Evolutionary conservation across 352 stramenopile species (phyloP).

Genomic region (Peronosclerospora sorghi): DNA sequence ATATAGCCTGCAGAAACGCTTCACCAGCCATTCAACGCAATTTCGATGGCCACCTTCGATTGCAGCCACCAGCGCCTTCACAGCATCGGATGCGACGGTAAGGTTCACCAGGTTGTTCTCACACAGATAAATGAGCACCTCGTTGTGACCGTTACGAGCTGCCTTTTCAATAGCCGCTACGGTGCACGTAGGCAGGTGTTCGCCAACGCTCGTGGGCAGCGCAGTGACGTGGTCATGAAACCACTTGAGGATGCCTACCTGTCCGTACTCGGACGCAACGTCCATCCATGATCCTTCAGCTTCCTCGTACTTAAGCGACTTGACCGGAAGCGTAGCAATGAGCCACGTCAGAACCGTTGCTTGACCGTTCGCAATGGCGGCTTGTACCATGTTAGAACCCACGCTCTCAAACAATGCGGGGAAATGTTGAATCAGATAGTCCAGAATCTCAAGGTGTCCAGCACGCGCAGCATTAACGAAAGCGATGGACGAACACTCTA

Average conservation of each 20-base stretch:
- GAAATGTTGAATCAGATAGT: conserved; percentile 37
- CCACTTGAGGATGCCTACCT: conserved; percentile 52
- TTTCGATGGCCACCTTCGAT: conserved; percentile 37
- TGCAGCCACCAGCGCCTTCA: conserved; percentile 45
- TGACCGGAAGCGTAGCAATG: conserved; percentile 43
- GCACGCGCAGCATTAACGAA: conserved; percentile 50
- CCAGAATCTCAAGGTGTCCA: conserved; percentile 46
- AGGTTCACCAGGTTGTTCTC: conserved; percentile 42
- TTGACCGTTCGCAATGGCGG: conserved; percentile 48
- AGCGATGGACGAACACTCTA: conserved; percentile 38
- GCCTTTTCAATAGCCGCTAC: conserved; percentile 51
- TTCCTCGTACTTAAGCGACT: conserved; percentile 57
- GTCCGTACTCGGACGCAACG: conserved; percentile 53
- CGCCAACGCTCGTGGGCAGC: conserved; percentile 47
- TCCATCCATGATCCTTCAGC: conserved; percentile 57
- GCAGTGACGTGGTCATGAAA: conserved; percentile 48
- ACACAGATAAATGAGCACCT: conserved; percentile 43
- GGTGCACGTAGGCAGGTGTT: conserved; percentile 34
- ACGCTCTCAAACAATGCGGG: conserved; percentile 35
- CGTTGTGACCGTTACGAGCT: conserved; percentile 48
- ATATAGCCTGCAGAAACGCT: conserved; percentile 33
- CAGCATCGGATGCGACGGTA: conserved; percentile 29
- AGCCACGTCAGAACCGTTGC: conserved; percentile 47
- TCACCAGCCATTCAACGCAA: conserved; percentile 50
- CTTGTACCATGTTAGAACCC: conserved; percentile 54